These are phyloP conservation scores for Dactylellina sp. DNA, from an alignment of 2,329 filamentous ascomycete genomes.

Conservation along the genomic window DNA sequence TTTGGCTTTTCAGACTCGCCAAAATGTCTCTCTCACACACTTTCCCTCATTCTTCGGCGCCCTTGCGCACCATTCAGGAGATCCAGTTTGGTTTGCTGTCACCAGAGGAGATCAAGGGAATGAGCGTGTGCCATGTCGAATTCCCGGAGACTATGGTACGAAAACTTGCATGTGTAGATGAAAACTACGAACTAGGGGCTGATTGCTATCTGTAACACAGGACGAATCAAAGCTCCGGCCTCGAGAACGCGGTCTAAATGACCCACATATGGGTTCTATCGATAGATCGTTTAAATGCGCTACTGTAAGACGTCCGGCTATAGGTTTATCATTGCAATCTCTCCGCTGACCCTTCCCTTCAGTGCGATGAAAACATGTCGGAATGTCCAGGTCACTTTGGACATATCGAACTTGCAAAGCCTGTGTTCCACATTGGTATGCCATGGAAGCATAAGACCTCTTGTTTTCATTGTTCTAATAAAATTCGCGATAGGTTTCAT, in stretches of 20 bases:
- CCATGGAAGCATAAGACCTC: neutral
- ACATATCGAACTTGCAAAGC: constrained; percentile 96
- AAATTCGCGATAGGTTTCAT: constrained; percentile 76
- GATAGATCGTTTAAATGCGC: constrained; percentile 95
- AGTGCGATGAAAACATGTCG: constrained; percentile 90
- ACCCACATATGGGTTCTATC: constrained; percentile 94
- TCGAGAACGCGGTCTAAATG: constrained; percentile 90
- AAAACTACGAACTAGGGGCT: constrained; percentile 4
- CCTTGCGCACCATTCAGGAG: constrained; percentile 96
- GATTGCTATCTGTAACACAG: constrained; percentile 34
- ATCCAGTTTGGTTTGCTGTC: constrained; percentile 98
- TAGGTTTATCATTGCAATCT: neutral
- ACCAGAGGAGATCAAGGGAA: constrained; percentile 98
- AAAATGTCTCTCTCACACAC: constrained; percentile 87
- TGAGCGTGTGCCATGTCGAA: constrained; percentile 95
- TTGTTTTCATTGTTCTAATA: constrained; percentile 13
- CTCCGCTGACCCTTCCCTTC: constrained; percentile 19
- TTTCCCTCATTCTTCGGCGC: constrained; percentile 91
- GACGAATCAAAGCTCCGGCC: constrained; percentile 93
- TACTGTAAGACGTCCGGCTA: constrained; percentile 66
- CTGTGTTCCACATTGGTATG: constrained; percentile 86
- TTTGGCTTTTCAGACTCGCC: constrained; percentile 60
- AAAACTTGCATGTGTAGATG: constrained; percentile 47
- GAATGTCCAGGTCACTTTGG: constrained; percentile 98
- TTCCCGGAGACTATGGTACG: constrained; percentile 96